Evolutionary conservation across 768 basidiomycete genomes (phyloP).

Genomic region (Leccinum sublutescens): DNA sequence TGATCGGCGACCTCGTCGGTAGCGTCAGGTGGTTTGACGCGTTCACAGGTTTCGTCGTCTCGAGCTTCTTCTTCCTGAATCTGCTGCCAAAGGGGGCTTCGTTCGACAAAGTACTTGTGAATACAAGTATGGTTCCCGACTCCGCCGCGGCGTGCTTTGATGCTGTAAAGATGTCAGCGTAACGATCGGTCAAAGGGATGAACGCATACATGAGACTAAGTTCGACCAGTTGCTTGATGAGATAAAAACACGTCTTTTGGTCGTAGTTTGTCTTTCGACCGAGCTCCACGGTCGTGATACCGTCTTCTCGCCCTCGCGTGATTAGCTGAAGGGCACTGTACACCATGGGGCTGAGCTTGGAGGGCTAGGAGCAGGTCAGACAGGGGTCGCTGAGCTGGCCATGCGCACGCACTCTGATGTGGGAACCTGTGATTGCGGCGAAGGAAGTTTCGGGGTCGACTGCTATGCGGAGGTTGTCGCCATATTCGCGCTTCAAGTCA

Average conservation of each 20-base stretch:
- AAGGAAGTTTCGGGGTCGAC: constrained; percentile 74
- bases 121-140: constrained; percentile 76
- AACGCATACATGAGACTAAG: constrained; percentile 66
- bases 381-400: background rate
- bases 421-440: constrained; percentile 80
- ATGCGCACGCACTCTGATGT: constrained; percentile 61
- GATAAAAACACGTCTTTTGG: constrained; percentile 87
- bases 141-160: constrained; percentile 76
- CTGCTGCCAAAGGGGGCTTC: constrained; percentile 70
- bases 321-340: constrained; percentile 83
- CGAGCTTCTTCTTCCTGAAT: constrained; percentile 68
- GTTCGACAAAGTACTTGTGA: constrained; percentile 82
- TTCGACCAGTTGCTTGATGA: constrained; percentile 71
- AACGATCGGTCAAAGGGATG: background rate
- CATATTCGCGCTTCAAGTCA: constrained; percentile 55
- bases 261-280: constrained; percentile 80
- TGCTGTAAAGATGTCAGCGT: constrained; percentile 36
- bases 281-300: constrained; percentile 75
- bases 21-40: constrained; percentile 7
- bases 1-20: constrained; percentile 23
- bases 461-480: constrained; percentile 66
- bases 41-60: constrained; percentile 28
- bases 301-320: constrained; percentile 74
- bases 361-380: constrained; percentile 46
- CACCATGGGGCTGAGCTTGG: constrained; percentile 81